A percentile compares a stretch with the other conserved stretches of the same genome.
phyloP scores from a whole-genome alignment of 2,329 filamentous ascomycete species.

The Shiraia sp. region DNA sequence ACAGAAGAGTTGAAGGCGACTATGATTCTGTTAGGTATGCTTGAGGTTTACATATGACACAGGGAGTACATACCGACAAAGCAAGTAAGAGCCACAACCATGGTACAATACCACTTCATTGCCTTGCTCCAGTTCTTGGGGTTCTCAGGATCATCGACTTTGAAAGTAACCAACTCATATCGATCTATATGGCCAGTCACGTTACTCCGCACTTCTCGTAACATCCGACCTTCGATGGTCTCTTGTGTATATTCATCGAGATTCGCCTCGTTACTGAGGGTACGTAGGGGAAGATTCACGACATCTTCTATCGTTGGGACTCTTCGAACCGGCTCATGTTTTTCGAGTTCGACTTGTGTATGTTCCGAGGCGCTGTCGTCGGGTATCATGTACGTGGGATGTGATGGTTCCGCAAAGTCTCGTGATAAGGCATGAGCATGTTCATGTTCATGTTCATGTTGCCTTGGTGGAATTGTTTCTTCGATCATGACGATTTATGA shows the following conservation, averaged over 20 bases:
- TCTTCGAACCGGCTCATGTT: constrained; percentile 19
- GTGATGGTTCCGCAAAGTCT: constrained; percentile 15
- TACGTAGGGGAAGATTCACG: constrained; percentile 67
- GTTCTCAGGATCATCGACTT: constrained; percentile 71
- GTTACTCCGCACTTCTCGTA: constrained; percentile 59
- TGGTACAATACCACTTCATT: constrained; percentile 78
- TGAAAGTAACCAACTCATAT: constrained; percentile 72
- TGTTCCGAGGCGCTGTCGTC: constrained; percentile 18
- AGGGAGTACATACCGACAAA: too few species aligned
- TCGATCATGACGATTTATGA: constrained; percentile 22
- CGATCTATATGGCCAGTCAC: constrained; percentile 52
- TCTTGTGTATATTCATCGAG: constrained; percentile 70
- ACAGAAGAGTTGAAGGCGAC: constrained; percentile 65
- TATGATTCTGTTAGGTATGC: too few species aligned
- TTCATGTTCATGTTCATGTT: too few species aligned
- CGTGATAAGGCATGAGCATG: constrained; percentile 9
- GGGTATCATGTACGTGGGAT: constrained; percentile 4
- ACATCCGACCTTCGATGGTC: constrained; percentile 64
- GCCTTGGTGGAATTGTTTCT: constrained; percentile 14
- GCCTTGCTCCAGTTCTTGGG: constrained; percentile 83
- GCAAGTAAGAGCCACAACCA: constrained; percentile 70
- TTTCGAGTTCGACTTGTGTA: constrained; percentile 17
- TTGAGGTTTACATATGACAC: too few species aligned
- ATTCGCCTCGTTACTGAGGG: constrained; percentile 58
- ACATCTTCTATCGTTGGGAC: constrained; percentile 47